phyloP scores from a whole-genome alignment of 2,329 filamentous ascomycete species.

The Aspergillus fumigatus region DNA sequence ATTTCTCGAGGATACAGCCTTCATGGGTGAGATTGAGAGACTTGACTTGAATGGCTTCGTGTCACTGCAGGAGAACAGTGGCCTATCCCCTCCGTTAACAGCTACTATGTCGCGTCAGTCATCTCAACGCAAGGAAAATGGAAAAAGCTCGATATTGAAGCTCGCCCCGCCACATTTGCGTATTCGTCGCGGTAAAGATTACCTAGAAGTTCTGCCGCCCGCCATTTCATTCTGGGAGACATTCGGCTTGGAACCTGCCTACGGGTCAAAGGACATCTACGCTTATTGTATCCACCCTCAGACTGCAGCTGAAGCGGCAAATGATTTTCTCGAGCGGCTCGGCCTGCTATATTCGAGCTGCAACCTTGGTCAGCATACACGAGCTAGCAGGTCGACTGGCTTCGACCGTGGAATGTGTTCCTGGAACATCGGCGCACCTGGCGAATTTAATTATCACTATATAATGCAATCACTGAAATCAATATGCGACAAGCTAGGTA shows the following conservation, averaged over 20 bases:
- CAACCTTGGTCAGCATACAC: slow-evolving; percentile 51
- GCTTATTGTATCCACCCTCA: slow-evolving; percentile 55
- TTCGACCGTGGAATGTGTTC: slow-evolving; percentile 35
- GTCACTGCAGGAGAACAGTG: slow-evolving; percentile 27
- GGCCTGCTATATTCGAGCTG: slow-evolving; percentile 53
- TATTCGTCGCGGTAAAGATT: slow-evolving; percentile 49
- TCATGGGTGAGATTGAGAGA: slow-evolving; percentile 27
- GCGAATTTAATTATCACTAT: slow-evolving; percentile 24
- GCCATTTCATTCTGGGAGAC: slow-evolving; percentile 59
- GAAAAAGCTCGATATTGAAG: slow-evolving; percentile 35
- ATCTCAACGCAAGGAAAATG: slow-evolving; percentile 22
- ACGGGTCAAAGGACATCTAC: slow-evolving; percentile 54
- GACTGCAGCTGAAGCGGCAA: slow-evolving; percentile 42
- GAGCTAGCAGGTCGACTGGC: slow-evolving; percentile 38
- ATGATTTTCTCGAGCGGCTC: slow-evolving; percentile 50
- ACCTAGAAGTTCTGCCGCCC: slow-evolving; percentile 53
- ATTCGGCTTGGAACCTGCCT: slow-evolving; percentile 53
- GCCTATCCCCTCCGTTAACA: slow-evolving; percentile 10
- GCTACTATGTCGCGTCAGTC: slow-evolving; percentile 14
- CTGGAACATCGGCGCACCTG: slow-evolving; percentile 30
- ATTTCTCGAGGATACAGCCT: slow-evolving; percentile 24
- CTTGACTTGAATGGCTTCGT: slow-evolving; percentile 36
- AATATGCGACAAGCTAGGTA: slow-evolving; percentile 37
- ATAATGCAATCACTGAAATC: slow-evolving; percentile 32
- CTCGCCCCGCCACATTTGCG: slow-evolving; percentile 51